Evolutionary conservation across 306 rosid species (phyloP), one percentile per base, ranked within the genome.

Genomic region (Vigna mungo): DNA sequence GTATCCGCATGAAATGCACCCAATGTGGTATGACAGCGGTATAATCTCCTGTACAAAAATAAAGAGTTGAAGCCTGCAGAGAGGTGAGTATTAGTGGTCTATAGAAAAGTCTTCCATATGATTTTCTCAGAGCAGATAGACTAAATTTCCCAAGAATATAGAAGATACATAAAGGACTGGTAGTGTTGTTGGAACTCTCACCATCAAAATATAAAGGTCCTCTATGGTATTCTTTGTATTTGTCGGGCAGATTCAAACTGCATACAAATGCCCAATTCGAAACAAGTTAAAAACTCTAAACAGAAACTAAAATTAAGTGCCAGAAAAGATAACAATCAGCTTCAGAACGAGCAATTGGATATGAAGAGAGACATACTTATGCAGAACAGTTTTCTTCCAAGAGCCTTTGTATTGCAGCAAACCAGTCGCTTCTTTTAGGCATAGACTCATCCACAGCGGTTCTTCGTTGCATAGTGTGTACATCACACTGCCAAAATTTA

Each of bases 391-490:
- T 85, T 87, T 92, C 87, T 95, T 95, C 99, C 99, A 95, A 39
- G 97, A 89, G 83, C 92, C 89, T 85, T 84, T 84, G 81, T 88
- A 92, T 80, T 92, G 85, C 64, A 95, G 83, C 18, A 88, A 89
- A 65, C 94, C 97, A 67, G 89, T 85, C 27, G 79, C 62, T 62
- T 79, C 80, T 66, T 75, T 82, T 54, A 95, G 87, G 89, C 96
- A 92, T 49, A 88, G 79, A 86, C 30, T 89, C 97, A 92, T 84
- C 99, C 99, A 95, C 15, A 95, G 85, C 0, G 96, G 94, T 77
- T 95, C 99, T 80, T 95, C 99, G 32, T 95, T 90, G 85, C 97
- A 90, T 4, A 95, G 58, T 78, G 92, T 85, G 82, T 95, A 90
- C 97, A 90, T 87, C 72, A 95, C 97, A 73, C 99, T 95, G 89